Evolutionary conservation across 208 protist species (phyloP), one percentile per base, ranked within the genome.

Genomic region (Endotrypanum monterogeii): DNA sequence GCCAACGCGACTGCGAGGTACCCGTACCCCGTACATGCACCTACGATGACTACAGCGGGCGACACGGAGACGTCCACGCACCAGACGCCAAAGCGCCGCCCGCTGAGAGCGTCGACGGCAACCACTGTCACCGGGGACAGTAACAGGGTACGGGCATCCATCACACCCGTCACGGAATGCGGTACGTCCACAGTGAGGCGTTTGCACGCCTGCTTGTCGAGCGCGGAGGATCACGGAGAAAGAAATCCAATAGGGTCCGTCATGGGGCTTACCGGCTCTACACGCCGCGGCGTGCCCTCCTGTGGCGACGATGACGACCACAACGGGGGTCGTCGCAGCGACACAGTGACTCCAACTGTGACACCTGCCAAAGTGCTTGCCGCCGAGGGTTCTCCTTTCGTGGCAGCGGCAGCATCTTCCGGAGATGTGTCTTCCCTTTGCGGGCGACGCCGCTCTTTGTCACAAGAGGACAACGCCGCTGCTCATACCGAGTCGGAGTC

Each of bases 301-400:
- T 51, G 63, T 30, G 35, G 54, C 63, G 70, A 73, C 20, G 56
- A 73, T 11, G 56, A 73, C 50, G 9, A 63, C 28, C 16, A 70
- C 28, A 66, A 80, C 23, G n/a, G 55, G 23, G 50, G 69, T 18
- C 30, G 1, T 5, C 20, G 18, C 46, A 58, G 71, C 57, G 57
- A 25, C 41, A 52, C 65, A 1, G 61, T 69, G 35, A 81, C 76
- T 12, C 71, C 76, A 8, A 76, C 76, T 35, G n/a, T 20, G 30
- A 82, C 74, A 46, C 82, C 76, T 4, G 65, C 71, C 3, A 81
- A 81, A 57, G 76, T 81, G 63, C 57, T 81, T 9, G 76, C 76
- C 39, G 78, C 50, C 23, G 74, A 78, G 67, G 71, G 71, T 0
- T 81, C 80, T n/a, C 80, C 80, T 11, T 81, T 81, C 57, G 60